Evolutionary conservation across 768 basidiomycete genomes (phyloP).

Genomic region (Suillus tomentosus): DNA sequence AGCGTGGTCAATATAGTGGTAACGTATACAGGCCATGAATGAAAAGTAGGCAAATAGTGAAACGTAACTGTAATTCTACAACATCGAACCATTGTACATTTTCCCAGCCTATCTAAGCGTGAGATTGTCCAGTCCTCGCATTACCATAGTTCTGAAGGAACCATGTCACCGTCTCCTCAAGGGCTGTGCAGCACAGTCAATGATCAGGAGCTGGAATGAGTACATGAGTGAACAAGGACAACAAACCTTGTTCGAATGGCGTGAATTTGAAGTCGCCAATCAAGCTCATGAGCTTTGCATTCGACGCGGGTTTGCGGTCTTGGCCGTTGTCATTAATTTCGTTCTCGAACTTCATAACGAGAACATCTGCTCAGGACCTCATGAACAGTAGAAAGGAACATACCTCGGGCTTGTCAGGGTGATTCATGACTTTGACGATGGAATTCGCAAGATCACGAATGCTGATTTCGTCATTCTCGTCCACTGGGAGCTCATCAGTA

Average conservation of each 20-base stretch:
- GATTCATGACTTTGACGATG: conserved; percentile 83
- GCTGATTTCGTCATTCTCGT: conserved; percentile 91
- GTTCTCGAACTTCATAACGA: conserved; percentile 69
- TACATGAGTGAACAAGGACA: conserved; percentile 1
- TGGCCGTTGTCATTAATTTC: conserved; percentile 77
- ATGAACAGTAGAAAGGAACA: background rate
- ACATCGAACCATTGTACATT: background rate
- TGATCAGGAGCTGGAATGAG: conserved; percentile 9
- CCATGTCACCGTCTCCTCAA: conserved; percentile 82
- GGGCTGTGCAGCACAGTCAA: conserved; percentile 46
- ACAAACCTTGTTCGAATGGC: conserved; percentile 79
- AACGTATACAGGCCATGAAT: background rate
- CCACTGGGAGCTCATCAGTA: conserved; percentile 50
- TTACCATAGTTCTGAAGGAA: conserved; percentile 80
- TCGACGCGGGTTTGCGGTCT: conserved; percentile 95
- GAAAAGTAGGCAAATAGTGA: background rate
- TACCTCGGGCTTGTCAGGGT: conserved; percentile 75
- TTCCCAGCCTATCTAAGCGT: background rate
- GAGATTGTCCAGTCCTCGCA: conserved; percentile 58
- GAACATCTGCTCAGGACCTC: conserved; percentile 1
- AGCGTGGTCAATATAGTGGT: background rate
- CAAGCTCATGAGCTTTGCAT: conserved; percentile 77
- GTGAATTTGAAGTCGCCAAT: conserved; percentile 89
- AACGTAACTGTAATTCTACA: background rate
- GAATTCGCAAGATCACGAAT: conserved; percentile 90